These are phyloP conservation scores for Phylloporus scabripes DNA, from an alignment of 768 basidiomycete species.

Conservation along the genomic window DNA sequence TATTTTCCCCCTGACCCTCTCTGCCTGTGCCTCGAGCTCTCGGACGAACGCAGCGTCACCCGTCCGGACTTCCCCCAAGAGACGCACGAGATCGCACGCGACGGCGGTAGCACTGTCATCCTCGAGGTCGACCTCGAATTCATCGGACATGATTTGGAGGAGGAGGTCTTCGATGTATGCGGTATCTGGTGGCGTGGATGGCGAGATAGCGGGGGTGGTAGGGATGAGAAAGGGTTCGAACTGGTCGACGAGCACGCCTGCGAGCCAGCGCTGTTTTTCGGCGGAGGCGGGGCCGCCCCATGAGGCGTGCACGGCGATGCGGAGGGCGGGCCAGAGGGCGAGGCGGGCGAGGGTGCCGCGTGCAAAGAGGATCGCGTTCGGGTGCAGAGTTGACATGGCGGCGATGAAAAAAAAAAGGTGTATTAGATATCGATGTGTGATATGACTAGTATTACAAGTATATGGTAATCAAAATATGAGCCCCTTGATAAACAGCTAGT, in stretches of 20 bases:
- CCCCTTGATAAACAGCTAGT: neutral
- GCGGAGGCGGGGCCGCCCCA: constrained; percentile 79
- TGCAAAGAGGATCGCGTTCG: constrained; percentile 67
- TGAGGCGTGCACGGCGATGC: constrained; percentile 74
- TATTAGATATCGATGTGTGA: neutral
- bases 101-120: constrained; percentile 78
- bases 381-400: constrained; percentile 29
- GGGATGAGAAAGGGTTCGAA: constrained; percentile 53
- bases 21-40: constrained; percentile 61
- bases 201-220: constrained; percentile 1
- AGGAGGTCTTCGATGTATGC: constrained; percentile 79
- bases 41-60: constrained; percentile 47
- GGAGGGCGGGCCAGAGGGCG: constrained; percentile 78
- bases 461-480: neutral
- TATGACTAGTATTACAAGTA: neutral
- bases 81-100: constrained; percentile 60
- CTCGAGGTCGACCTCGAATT: constrained; percentile 79
- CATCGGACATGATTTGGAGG: constrained; percentile 79
- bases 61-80: constrained; percentile 54
- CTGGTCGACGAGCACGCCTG: constrained; percentile 71
- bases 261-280: constrained; percentile 83
- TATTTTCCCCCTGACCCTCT: constrained; percentile 52
- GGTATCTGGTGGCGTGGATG: constrained; percentile 44
- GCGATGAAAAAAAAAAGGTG: neutral
- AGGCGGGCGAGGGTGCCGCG: constrained; percentile 82